Conservation (phyloP, 1,284 basidiomycete species). For the Inonotus hispidus region DNA sequence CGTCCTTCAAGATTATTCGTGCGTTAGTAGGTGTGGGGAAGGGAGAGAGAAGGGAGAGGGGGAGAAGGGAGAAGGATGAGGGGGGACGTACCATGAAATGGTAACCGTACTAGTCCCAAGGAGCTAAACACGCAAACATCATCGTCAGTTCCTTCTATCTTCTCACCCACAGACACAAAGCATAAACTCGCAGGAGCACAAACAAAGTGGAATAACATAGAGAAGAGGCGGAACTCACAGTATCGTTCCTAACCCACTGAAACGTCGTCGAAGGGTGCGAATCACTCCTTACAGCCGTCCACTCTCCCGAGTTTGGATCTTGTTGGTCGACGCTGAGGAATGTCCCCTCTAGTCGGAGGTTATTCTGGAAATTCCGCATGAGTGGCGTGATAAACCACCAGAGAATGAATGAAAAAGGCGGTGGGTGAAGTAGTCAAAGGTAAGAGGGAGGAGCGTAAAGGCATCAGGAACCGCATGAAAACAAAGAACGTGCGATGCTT, state of each 20-base stretch:
- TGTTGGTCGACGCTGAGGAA: conserved; percentile 66
- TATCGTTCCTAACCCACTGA: conserved; percentile 58
- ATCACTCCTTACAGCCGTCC: conserved; percentile 62
- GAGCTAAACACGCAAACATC: conserved; percentile 31
- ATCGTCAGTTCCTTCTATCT: no score
- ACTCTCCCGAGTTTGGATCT: conserved; percentile 38
- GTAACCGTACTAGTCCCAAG: conserved; percentile 59
- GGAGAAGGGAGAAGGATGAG: not conserved
- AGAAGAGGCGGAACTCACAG: conserved; percentile 33
- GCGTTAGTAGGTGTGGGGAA: not conserved
- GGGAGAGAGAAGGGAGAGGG: not conserved
- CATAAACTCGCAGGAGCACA: no score
- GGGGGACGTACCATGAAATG: conserved; percentile 49
- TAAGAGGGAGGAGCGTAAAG: not conserved
- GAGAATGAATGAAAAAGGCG: not conserved
- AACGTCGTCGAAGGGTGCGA: conserved; percentile 77
- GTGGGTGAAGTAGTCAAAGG: not conserved
- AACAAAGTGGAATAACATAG: not conserved
- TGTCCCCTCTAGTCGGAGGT: conserved; percentile 68
- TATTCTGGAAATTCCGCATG: conserved; percentile 48
- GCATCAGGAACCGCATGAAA: not conserved
- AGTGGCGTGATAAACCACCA: not conserved
- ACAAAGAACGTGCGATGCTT: conserved; percentile 24
- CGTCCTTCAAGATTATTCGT: conserved; percentile 38
- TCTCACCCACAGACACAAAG: no score